Evolutionary conservation across 306 rosid genomes (phyloP).

Genomic region (Dryas drummondii): DNA sequence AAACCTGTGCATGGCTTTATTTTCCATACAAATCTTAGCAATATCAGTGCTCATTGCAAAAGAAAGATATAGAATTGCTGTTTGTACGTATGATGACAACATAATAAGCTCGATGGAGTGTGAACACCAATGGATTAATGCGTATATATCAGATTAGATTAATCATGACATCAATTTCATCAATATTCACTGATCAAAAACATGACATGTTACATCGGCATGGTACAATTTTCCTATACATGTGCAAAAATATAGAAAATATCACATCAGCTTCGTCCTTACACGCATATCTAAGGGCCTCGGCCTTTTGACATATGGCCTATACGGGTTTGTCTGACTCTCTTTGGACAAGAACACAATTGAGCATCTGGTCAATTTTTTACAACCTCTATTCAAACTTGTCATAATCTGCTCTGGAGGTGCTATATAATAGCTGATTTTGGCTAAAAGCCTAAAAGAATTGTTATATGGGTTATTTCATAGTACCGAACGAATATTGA

Average conservation of each 20-base stretch:
- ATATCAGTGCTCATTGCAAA: neutral
- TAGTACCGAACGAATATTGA: too few species aligned
- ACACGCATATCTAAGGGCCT: neutral
- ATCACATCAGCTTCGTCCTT: conserved; percentile 3
- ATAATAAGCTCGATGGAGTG: neutral
- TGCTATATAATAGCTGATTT: too few species aligned
- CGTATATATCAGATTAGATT: too few species aligned
- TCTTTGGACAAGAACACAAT: neutral
- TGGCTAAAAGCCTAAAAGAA: too few species aligned
- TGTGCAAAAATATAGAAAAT: neutral
- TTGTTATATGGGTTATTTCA: too few species aligned
- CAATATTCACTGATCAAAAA: too few species aligned
- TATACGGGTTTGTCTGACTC: neutral
- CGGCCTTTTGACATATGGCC: neutral
- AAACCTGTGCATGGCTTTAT: too few species aligned
- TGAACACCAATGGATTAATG: neutral
- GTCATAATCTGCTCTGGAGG: neutral
- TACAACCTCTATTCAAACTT: neutral
- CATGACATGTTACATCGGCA: too few species aligned
- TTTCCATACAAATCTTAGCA: too few species aligned
- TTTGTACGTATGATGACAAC: neutral
- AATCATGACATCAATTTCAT: too few species aligned
- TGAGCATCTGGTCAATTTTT: neutral
- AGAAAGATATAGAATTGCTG: neutral
- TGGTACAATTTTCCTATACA: too few species aligned